Conservation (phyloP, 2,329 filamentous ascomycete species). For the Talaromyces islandicus region DNA sequence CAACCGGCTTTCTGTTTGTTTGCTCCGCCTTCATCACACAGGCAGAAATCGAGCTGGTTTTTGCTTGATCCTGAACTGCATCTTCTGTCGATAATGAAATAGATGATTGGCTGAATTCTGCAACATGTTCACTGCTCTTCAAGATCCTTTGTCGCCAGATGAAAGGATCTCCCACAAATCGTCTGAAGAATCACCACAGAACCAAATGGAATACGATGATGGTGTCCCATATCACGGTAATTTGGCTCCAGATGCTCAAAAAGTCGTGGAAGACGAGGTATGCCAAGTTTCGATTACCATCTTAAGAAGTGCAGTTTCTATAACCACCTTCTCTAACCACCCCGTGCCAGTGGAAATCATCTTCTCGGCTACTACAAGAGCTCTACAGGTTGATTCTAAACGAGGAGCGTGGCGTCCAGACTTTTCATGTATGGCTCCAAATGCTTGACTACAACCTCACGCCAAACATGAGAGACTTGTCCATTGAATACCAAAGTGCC, state of each 20-base stretch:
- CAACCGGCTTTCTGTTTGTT: not conserved
- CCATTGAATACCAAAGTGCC: slow-evolving; percentile 2
- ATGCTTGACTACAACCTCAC: slow-evolving; percentile 7
- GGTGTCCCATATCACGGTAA: not conserved
- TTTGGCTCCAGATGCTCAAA: not conserved
- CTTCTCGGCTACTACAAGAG: not conserved
- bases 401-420: slow-evolving; percentile 2
- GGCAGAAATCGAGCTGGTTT: not conserved
- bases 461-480: slow-evolving; percentile 6
- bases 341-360: not conserved
- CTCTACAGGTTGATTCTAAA: slow-evolving; percentile 3
- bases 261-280: slow-evolving; percentile 1
- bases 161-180: not conserved
- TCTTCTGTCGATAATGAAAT: not conserved
- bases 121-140: not conserved
- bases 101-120: not conserved
- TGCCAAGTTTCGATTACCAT: not conserved
- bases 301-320: not conserved
- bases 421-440: slow-evolving; percentile 8
- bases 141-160: not conserved
- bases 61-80: not conserved
- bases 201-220: not conserved
- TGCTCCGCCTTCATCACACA: not conserved
- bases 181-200: not conserved
- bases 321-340: not conserved